phyloP scores from a whole-genome alignment of 2,329 filamentous ascomycete genomes.

The Aspergillus ibericus region DNA sequence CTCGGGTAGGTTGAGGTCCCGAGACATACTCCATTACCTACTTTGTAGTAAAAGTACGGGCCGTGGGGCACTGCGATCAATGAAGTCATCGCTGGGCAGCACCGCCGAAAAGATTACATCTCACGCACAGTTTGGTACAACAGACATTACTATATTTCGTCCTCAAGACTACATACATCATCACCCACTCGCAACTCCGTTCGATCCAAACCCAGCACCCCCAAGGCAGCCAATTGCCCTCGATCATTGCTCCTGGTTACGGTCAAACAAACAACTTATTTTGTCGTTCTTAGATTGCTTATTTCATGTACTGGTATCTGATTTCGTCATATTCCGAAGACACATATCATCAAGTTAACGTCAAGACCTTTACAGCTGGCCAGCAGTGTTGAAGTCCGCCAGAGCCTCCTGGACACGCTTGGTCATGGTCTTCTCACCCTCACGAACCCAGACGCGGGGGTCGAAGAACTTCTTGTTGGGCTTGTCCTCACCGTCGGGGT shows the following conservation, averaged over 20 bases:
- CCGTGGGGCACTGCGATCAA: neutral
- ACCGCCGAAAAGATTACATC: neutral
- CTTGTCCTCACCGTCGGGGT: conserved; percentile 94
- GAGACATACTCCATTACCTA: neutral
- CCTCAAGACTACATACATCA: conserved; percentile 12
- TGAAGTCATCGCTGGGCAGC: neutral
- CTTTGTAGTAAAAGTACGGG: neutral
- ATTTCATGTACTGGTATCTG: conserved; percentile 24
- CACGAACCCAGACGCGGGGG: conserved; percentile 89
- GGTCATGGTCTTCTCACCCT: conserved; percentile 95
- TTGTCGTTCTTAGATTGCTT: conserved; percentile 6
- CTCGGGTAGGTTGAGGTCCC: neutral
- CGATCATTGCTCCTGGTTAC: conserved; percentile 2
- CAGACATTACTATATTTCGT: conserved; percentile 13
- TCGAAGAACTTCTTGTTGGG: conserved; percentile 98
- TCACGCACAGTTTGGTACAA: neutral
- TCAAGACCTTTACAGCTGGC: conserved; percentile 63
- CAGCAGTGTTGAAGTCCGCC: conserved; percentile 85
- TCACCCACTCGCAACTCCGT: conserved; percentile 6
- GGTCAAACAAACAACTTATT: conserved; percentile 2
- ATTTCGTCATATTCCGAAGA: conserved; percentile 18
- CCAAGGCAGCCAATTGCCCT: neutral
- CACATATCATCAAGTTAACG: conserved; percentile 12
- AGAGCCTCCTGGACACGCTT: conserved; percentile 77
- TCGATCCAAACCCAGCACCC: neutral